Evolutionary conservation across 768 basidiomycete species (phyloP).

Genomic region (Calocybe cyanea): DNA sequence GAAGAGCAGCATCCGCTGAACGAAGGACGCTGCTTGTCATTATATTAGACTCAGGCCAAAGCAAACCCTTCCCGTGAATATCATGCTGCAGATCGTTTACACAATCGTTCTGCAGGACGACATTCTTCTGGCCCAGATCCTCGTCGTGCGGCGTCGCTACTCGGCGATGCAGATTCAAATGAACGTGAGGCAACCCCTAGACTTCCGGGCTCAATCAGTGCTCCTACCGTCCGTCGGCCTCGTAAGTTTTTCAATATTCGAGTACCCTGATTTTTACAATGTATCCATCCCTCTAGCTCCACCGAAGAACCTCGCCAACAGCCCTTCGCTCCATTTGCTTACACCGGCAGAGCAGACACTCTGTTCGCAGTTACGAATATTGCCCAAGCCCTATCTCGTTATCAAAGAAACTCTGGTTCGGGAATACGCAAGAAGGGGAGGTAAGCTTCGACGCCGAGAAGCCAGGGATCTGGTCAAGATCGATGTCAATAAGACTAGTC

Average conservation of each 20-base stretch:
- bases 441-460: conserved; percentile 83
- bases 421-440: conserved; percentile 87
- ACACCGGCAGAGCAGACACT: conserved; percentile 83
- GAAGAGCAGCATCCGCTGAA: conserved; percentile 91
- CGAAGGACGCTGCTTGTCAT: too few species aligned
- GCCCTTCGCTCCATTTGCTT: conserved; percentile 86
- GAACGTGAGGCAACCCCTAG: conserved; percentile 63
- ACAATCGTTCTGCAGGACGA: conserved; percentile 47
- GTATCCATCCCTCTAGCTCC: conserved; percentile 30
- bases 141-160: conserved; percentile 37
- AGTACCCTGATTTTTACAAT: not conserved
- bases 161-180: conserved; percentile 47
- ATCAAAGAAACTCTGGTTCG: conserved; percentile 94
- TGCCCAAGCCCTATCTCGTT: conserved; percentile 92
- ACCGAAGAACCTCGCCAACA: conserved; percentile 88
- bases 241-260: conserved; percentile 28
- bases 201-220: conserved; percentile 28
- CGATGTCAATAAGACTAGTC: conserved; percentile 88
- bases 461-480: conserved; percentile 89
- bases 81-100: conserved; percentile 47
- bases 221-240: conserved; percentile 36
- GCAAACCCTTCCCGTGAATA: conserved; percentile 52
- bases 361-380: conserved; percentile 84
- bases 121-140: conserved; percentile 54
- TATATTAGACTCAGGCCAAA: conserved; percentile 59